Evolutionary conservation across 345 rosid genomes (phyloP).

Genomic region (Linum tenue): DNA sequence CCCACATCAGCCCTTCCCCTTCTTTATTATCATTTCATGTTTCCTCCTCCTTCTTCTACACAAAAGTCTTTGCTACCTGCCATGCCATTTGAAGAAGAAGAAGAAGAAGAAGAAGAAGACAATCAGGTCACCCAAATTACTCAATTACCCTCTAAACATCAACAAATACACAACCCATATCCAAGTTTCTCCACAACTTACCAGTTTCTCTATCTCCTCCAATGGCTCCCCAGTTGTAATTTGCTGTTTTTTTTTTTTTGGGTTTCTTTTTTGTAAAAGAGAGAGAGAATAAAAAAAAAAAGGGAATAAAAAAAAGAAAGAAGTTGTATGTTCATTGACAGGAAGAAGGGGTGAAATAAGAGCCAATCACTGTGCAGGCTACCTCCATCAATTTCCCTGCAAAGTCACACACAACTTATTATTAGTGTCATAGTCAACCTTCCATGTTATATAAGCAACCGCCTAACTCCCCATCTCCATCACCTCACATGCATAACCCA

Average conservation of each 20-base stretch:
- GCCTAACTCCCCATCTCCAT: neutral
- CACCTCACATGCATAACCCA: too few species aligned
- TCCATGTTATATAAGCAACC: slow-evolving; percentile 3
- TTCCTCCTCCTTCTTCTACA: neutral
- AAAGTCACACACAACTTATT: neutral
- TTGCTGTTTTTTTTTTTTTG: too few species aligned
- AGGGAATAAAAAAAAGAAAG: neutral
- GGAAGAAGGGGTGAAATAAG: slow-evolving; percentile 18
- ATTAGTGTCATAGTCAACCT: neutral
- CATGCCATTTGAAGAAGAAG: neutral
- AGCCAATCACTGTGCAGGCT: slow-evolving; percentile 62
- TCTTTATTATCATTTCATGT: neutral
- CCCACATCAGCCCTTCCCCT: neutral
- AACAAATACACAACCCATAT: too few species aligned
- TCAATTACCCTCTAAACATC: too few species aligned
- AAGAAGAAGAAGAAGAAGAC: neutral
- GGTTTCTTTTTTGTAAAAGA: too few species aligned
- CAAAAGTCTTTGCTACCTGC: neutral
- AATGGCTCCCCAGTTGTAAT: neutral
- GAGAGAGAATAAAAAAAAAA: too few species aligned
- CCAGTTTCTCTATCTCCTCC: neutral
- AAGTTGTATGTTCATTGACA: slow-evolving; percentile 40
- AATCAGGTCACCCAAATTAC: neutral
- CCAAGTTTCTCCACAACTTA: neutral
- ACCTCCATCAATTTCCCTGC: slow-evolving; percentile 90